Evolutionary conservation across 2,329 filamentous ascomycete species (phyloP), one percentile per base, ranked within the genome.

Genomic region (Botrytis medusae): DNA sequence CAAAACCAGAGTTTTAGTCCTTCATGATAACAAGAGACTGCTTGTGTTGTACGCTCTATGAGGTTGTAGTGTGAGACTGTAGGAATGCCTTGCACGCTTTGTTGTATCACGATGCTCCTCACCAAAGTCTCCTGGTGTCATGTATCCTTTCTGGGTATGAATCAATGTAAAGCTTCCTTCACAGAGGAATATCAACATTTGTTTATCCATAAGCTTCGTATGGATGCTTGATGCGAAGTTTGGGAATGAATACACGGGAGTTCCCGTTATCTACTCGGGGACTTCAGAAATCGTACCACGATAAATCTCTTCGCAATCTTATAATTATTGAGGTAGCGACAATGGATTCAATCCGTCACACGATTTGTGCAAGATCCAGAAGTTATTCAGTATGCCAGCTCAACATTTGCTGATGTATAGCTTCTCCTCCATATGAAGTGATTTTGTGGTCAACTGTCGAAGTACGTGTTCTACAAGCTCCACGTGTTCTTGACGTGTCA

Each of bases 401-500:
- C 29, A 54, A 29, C n/a, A 8, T 29, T 54, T 62, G n/a, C 18
- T 46, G n/a, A 34, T 34, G 62, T 46, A n/a, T 32, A 14, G 40
- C 16, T 64, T 46, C 14, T 18, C 32, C 9, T 22, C 18, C 18
- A 46, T 46, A 16, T 18, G n/a, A 54, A 54, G n/a, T 51, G 20
- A 22, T 22, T 46, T 20, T 4, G 44, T 22, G 44, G 20, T 22
- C 9, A 46, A 46, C 8, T 46, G 20, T 54, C 8, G 32, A 57
- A 57, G n/a, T 29, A 29, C 25, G 51, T 54, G n/a, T 18, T 54
- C 51, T 54, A 18, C 25, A 18, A 29, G 51, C n/a, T 54, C 51
- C n/a, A 67, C 64, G 46, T 67, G 64, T 67, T 67, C 64, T 54
- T 40, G 64, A 67, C 46, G 46, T 67, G 64, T 54, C 46, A n/a